Percentiles rank a stretch among this genome's conserved stretches.
phyloP scores from a whole-genome alignment of 768 basidiomycete genomes.

The Tricholoma sp. region DNA sequence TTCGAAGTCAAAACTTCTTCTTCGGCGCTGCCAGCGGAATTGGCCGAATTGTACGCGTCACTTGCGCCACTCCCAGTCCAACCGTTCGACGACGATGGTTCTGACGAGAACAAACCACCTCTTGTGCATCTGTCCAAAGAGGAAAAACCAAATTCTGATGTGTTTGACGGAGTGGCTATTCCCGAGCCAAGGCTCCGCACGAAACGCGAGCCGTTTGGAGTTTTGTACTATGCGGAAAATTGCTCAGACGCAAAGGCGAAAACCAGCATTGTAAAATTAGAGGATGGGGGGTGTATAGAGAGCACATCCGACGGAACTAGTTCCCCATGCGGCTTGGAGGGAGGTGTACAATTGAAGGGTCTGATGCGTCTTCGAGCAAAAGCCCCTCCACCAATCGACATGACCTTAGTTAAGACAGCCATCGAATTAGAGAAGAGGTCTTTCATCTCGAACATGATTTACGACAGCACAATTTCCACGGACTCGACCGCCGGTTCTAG shows the following conservation, averaged over 20 bases:
- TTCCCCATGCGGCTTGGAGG: not conserved
- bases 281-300: not conserved
- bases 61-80: not conserved
- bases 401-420: not conserved
- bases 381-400: not conserved
- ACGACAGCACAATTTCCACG: too few species aligned
- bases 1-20: not conserved
- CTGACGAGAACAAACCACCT: constrained; percentile 1
- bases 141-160: too few species aligned
- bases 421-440: not conserved
- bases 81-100: not conserved
- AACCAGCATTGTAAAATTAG: not conserved
- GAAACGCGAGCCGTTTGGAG: not conserved
- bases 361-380: not conserved
- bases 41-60: not conserved
- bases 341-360: not conserved
- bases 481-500: not conserved
- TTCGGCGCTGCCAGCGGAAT: not conserved
- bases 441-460: not conserved
- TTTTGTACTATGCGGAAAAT: not conserved
- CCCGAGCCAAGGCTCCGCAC: not conserved
- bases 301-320: not conserved
- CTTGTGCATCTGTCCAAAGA: not conserved
- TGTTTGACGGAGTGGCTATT: not conserved
- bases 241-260: not conserved